These are phyloP conservation scores for Fusarium sp. DNA, from an alignment of 2,329 filamentous ascomycete genomes.

Conservation along the genomic window DNA sequence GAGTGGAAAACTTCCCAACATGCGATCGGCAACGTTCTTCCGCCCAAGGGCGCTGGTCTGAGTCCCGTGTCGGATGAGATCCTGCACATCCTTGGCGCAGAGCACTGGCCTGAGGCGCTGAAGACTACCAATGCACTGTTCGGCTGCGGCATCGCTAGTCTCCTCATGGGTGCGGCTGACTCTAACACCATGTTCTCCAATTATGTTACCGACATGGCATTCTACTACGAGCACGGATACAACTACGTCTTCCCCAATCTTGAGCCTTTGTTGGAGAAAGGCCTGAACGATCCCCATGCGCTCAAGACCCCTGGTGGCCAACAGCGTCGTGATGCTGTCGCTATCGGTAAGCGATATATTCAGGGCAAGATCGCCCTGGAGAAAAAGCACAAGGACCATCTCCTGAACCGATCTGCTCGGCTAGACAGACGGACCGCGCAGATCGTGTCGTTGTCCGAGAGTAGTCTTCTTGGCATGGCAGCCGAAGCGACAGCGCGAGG, in stretches of 20 bases:
- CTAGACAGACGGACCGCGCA: slow-evolving; percentile 36
- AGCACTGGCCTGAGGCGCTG: slow-evolving; percentile 40
- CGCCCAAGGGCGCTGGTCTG: slow-evolving; percentile 38
- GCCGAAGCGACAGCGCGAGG: slow-evolving; percentile 39
- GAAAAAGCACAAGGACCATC: slow-evolving; percentile 34
- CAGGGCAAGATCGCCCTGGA: slow-evolving; percentile 42
- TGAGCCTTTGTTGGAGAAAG: slow-evolving; percentile 34
- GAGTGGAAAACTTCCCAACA: slow-evolving; percentile 39
- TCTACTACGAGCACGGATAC: slow-evolving; percentile 44
- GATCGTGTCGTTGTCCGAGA: slow-evolving; percentile 42
- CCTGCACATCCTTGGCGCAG: slow-evolving; percentile 30
- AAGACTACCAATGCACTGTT: slow-evolving; percentile 42
- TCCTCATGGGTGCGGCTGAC: slow-evolving; percentile 42
- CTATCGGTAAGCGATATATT: slow-evolving; percentile 40
- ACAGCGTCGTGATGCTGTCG: slow-evolving; percentile 38
- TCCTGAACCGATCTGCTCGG: slow-evolving; percentile 33
- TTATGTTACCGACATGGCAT: slow-evolving; percentile 42
- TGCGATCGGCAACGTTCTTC: slow-evolving; percentile 35
- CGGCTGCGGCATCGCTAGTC: slow-evolving; percentile 41
- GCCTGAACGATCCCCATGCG: slow-evolving; percentile 34
- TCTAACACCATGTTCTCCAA: slow-evolving; percentile 42
- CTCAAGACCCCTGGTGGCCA: slow-evolving; percentile 33
- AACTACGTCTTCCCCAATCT: slow-evolving; percentile 43
- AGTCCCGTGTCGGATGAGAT: slow-evolving; percentile 27
- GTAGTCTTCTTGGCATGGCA: slow-evolving; percentile 42